Base-by-base conservation (phyloP, 768 basidiomycete species). In the Kwoniella mangroviensis region DNA sequence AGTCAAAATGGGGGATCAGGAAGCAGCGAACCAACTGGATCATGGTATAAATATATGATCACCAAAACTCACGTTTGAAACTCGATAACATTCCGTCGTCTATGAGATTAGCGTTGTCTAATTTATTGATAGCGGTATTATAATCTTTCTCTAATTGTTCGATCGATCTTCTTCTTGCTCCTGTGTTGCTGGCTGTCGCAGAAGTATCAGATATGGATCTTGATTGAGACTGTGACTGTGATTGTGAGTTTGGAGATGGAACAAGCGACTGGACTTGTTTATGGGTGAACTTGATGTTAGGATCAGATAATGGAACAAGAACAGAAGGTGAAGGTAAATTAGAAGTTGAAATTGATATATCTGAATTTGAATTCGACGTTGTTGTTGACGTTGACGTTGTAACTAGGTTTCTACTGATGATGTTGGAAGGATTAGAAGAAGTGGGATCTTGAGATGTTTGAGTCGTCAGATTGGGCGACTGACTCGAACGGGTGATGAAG, bases 1-100 rank as follows among this genome's bases (percentile, higher is more conserved):
- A 51, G 3, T 40, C 13, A 10, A 24, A 34, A 6, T 40, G 28
- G n/a, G 22, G 22, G 22, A 68, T 10, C 21, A 26, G 54, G 15
- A 61, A 61, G 24, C 24, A 22, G 28, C 6, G 45, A n/a, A 53
- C 13, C 34, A 43, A 45, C 40, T 26, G 21, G 34, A 41, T 34
- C 11, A 54, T 2, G 40, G 10, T 51, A 22, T 19, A 28, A 21
- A 6, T 15, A 22, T 1, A 17, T 51, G 22, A 19, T 22, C 19
- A 21, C 19, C 4, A 78, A 78, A 49, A 49, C 76, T 76, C 76
- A 80, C 76, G 76, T 70, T 80, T 80, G 68, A 78, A 77, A 63
- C 75, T 76, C 52, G 76, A 78, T 65, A 80, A 74, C 76, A 80
- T 80, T 58, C 75, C 73, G 73, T 73, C 74, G 56, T 74, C 63